Base-by-base conservation (phyloP, 148 eudicot species). In the Drosera capensis region DNA sequence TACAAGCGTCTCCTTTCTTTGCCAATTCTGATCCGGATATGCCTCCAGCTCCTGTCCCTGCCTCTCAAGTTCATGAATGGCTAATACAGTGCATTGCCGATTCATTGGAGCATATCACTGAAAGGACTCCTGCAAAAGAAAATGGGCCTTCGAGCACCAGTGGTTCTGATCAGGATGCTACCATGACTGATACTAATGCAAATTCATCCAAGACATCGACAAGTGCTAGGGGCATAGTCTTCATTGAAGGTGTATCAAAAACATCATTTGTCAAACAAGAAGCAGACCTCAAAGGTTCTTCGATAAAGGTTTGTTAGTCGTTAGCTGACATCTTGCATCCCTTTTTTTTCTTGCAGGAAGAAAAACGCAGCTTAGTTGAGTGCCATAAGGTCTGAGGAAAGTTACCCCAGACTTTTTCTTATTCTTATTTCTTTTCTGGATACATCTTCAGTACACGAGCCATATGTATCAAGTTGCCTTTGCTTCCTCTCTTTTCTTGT, bases 21-120 rank as follows among this genome's bases (percentile, higher is more conserved):
- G 94, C 97, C 0, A 88, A 88, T 66, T 88, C 97, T 48, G 97
- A 88, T 61, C 94, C 97, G 38, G 86, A 88, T 49, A 88, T 88
- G 97, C 97, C 94, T 57, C 94, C 97, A 48, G 92, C 73, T 56
- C 86, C 94, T 52, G 92, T 88, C 68, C 71, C 94, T 55, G 83
- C 78, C 20, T 62, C 86, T 37, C 84, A 74, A 67, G 79, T 75
- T 62, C 97, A 75, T 57, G 97, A 83, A 28, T 88, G 92, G 94
- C 81, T 88, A 55, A 57, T 83, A 45, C 78, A 88, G 61, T 77
- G 66, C 46, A 67, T 88, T 50, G 66, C 80, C 42, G 74, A 73
- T 55, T 50, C 94, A 35, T 73, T 79, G 60, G 86, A 76, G 47
- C 90, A 66, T 58, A 70, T 79, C 56, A 57, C 96, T 52, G 96